Evolutionary conservation across 352 stramenopile species (phyloP), one percentile per base, ranked within the genome.

Genomic region (Globisporangium perplexum): DNA sequence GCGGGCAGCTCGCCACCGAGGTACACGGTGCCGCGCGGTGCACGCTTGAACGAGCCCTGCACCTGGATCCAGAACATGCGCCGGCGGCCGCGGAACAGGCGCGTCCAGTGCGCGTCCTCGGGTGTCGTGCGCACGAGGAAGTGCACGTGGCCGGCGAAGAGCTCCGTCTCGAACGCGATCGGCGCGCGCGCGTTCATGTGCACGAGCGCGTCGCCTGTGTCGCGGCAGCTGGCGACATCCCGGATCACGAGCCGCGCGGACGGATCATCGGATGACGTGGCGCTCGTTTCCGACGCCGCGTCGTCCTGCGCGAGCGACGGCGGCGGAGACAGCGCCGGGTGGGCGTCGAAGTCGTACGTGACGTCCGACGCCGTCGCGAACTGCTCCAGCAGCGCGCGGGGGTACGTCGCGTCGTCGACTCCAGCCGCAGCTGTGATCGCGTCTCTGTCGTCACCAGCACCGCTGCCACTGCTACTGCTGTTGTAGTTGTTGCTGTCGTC

Each of bases 41-140:
- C 44, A 28, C 67, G 54, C 64, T 95, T 95, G 59, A 95, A 95
- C n/a, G 63, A 65, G 22, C 84, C 82, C 50, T 95, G 84, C 10
- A 95, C 81, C 50, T 95, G 84, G 62, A 95, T 93, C 84, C 84
- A 95, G 57, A 95, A 90, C 70, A 83, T 86, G 47, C 84, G 79
- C 12, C 75, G 72, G 31, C 86, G 83, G 41, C 70, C 68, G 7
- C 36, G 57, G 36, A 95, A 93, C 7, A 95, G 65, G 47, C 62
- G 55, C 11, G 59, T 55, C 59, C 84, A 90, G 24, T 65, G 62
- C 12, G 74, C 50, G 39, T 87, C 68, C 30, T 80, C 61, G 0
- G 86, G 83, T 0, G 66, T 31, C 24, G 87, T 94, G 26, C 77
- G 83, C 60, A 95, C 71, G 22, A 97, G 65, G 35, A 97, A 95